Evolutionary conservation across 2,329 filamentous ascomycete species (phyloP), one percentile per base, ranked within the genome.

Genomic region (Colletotrichum destructivum): DNA sequence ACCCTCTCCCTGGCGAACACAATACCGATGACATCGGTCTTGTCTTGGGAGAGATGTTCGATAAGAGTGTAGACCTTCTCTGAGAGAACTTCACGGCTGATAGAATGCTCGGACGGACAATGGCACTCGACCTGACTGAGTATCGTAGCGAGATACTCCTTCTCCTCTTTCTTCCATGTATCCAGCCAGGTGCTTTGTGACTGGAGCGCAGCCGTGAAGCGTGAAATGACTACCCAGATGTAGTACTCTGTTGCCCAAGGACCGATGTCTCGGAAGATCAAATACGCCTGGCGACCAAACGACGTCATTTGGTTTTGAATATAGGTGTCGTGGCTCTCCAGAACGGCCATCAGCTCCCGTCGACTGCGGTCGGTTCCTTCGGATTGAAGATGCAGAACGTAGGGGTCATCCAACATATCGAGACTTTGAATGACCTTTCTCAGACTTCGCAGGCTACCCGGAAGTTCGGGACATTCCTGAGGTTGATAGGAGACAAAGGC

Each of bases 221-320:
- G 75, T 2, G 73, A 79, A 12, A 90, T 81, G 4, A 87, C 85
- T 47, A 82, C 83, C 62, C 81, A 80, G 31, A 95, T 88, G 77
- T 91, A 95, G 61, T 87, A 88, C 60, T 95, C 91, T 0, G 88
- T 87, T 1, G 92, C 92, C 91, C 92, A 95, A 1, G 84, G 74
- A 0, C 93, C 93, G 4, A 95, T 84, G 56, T 92, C 87, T 3
- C 77, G 75, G 26, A 83, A 84, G 1, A 95, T 84, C 16, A 86
- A 84, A 1, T 73, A 57, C 15, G 87, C 84, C 42, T 87, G 88
- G 2, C 83, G 82, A 54, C 83, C 82, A 9, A 95, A 85, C 0
- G 82, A 82, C 65, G 82, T 86, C 74, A 95, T 81, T 74, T 93
- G 88, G 31, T 83, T 83, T 46, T 85, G 86, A 40, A 84, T 82